phyloP scores from a whole-genome alignment of 73 alveolate genomes.

The Breviolum minutum region DNA sequence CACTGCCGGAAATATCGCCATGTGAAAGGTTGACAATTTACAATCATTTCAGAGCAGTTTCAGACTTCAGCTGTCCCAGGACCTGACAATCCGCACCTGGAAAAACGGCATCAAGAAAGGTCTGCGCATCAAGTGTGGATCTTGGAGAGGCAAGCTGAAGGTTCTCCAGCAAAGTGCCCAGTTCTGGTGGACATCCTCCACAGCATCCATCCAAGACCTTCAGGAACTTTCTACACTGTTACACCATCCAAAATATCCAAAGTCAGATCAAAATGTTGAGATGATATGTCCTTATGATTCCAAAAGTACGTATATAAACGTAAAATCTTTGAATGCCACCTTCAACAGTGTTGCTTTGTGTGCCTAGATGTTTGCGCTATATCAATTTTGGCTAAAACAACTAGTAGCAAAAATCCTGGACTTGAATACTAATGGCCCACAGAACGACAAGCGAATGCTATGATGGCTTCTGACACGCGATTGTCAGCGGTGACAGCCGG shows the following conservation, averaged over 20 bases:
- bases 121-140: neutral
- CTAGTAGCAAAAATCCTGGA: no score
- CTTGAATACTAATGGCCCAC: no score
- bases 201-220: slow-evolving; percentile 33
- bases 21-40: no score
- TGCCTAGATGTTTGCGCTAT: neutral
- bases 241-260: neutral
- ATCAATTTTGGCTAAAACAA: no score
- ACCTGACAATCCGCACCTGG: neutral
- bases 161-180: neutral
- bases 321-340: no score
- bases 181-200: slow-evolving; percentile 49
- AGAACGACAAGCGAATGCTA: no score
- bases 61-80: neutral
- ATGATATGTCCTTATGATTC: no score
- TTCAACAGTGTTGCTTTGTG: no score
- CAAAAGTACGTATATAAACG: no score
- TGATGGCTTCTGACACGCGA: neutral
- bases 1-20: no score
- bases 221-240: neutral
- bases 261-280: no score
- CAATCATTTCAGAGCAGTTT: no score
- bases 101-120: slow-evolving; percentile 28
- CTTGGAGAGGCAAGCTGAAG: neutral
- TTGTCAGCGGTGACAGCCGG: neutral